These are phyloP conservation scores for Microdochium paspali DNA, from an alignment of 2,329 filamentous ascomycete genomes.

Conservation along the genomic window DNA sequence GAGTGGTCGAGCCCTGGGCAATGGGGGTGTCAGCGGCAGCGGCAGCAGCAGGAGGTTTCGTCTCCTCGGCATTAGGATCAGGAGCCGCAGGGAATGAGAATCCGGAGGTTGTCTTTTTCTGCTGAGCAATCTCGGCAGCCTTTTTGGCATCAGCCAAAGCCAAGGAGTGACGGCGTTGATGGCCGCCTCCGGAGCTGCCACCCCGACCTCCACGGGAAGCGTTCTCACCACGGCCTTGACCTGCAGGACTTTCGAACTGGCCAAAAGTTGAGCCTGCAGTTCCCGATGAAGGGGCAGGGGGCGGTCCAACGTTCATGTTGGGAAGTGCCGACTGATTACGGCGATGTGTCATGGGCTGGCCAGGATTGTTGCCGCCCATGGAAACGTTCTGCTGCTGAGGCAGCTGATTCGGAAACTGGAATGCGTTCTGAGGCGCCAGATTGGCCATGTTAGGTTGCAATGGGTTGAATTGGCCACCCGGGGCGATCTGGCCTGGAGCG, in stretches of 20 bases:
- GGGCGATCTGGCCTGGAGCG: constrained; percentile 71
- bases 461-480: constrained; percentile 63
- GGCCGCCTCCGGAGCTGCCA: constrained; percentile 62
- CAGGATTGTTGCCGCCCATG: constrained; percentile 60
- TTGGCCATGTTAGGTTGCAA: constrained; percentile 73
- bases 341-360: constrained; percentile 78
- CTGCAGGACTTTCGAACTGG: constrained; percentile 60
- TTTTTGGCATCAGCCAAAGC: constrained; percentile 95
- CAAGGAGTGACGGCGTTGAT: constrained; percentile 89
- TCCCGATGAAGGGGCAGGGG: constrained; percentile 86
- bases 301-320: constrained; percentile 80
- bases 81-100: constrained; percentile 88
- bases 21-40: constrained; percentile 30
- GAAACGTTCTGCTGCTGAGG: constrained; percentile 59
- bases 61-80: constrained; percentile 51
- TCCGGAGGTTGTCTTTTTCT: constrained; percentile 86
- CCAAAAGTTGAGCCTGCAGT: constrained; percentile 71
- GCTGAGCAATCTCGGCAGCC: constrained; percentile 90
- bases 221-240: constrained; percentile 54
- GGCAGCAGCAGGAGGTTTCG: constrained; percentile 38
- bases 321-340: constrained; percentile 96
- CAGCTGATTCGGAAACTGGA: constrained; percentile 79
- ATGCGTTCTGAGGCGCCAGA: constrained; percentile 69
- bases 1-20: constrained; percentile 32
- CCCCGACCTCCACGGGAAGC: constrained; percentile 65